A percentile compares a stretch with the other conserved stretches of the same genome.
phyloP scores from a whole-genome alignment of 805 yeast genomes.

The Saccharomycopsis javanensis region DNA sequence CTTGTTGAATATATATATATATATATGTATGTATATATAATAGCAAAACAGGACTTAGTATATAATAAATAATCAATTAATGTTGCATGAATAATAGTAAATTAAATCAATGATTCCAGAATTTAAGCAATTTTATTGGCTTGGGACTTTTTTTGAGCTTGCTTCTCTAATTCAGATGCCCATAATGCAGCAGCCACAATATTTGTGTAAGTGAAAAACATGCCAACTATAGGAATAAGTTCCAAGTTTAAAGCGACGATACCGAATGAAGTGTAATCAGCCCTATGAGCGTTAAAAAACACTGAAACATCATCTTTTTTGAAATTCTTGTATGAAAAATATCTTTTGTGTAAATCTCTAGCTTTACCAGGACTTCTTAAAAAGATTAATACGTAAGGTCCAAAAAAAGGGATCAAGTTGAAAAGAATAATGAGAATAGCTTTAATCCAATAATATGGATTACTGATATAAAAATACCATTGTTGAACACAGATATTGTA shows the following conservation, averaged over 20 bases:
- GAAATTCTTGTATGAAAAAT: slow-evolving; percentile 10
- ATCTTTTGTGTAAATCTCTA: slow-evolving; percentile 15
- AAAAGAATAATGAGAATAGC: slow-evolving; percentile 10
- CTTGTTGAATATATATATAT: neutral
- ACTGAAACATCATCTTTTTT: slow-evolving; percentile 4
- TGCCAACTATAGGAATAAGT: slow-evolving; percentile 17
- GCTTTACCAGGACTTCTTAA: slow-evolving; percentile 19
- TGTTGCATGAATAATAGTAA: neutral
- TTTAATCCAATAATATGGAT: slow-evolving; percentile 18
- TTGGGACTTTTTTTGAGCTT: slow-evolving; percentile 7
- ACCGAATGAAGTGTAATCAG: slow-evolving; percentile 16
- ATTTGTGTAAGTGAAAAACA: slow-evolving; percentile 18
- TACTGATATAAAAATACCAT: slow-evolving; percentile 4
- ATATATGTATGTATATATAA: neutral
- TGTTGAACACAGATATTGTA: neutral
- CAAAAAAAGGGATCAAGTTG: slow-evolving; percentile 19
- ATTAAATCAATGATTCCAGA: neutral
- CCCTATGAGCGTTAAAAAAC: slow-evolving; percentile 17
- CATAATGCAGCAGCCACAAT: slow-evolving; percentile 20
- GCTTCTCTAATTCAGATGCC: slow-evolving; percentile 17
- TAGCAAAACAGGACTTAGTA: neutral
- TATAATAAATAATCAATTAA: too few relatives aligned
- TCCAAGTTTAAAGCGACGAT: slow-evolving; percentile 19
- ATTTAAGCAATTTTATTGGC: slow-evolving; percentile 2
- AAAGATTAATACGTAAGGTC: slow-evolving; percentile 17